These are phyloP conservation scores for Cyclostephanos tholiformis DNA, from an alignment of 108 stramenopile genomes.

Conservation along the genomic window DNA sequence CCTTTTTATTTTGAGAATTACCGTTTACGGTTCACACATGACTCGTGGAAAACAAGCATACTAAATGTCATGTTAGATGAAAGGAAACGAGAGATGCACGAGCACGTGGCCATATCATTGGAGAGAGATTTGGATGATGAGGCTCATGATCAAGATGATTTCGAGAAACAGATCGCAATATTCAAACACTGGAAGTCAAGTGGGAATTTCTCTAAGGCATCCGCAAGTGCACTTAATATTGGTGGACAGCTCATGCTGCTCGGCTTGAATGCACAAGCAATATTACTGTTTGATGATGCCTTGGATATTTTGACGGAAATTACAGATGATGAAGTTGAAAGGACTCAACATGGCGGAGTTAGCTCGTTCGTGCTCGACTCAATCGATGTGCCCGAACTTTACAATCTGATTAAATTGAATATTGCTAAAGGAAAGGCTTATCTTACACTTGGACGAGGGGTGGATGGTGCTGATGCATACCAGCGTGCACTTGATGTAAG, in stretches of 20 bases:
- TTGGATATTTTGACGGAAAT: conserved; percentile 51
- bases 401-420: conserved; percentile 40
- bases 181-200: conserved; percentile 61
- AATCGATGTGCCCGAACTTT: conserved; percentile 42
- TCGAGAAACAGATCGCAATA: conserved; percentile 45
- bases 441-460: conserved; percentile 31
- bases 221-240: conserved; percentile 56
- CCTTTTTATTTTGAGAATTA: conserved; percentile 48
- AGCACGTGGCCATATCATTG: conserved; percentile 57
- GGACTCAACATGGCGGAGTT: conserved; percentile 24
- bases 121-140: conserved; percentile 43
- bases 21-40: conserved; percentile 60
- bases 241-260: conserved; percentile 57
- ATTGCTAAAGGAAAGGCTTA: conserved; percentile 45
- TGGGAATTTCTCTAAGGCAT: conserved; percentile 28
- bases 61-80: conserved; percentile 61
- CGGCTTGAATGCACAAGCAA: conserved; percentile 57
- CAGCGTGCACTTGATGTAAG: conserved; percentile 53
- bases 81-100: conserved; percentile 64
- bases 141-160: conserved; percentile 41
- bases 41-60: conserved; percentile 65
- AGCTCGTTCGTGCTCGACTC: conserved; percentile 30
- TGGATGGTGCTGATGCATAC: conserved; percentile 32
- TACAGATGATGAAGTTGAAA: conserved; percentile 7
- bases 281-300: conserved; percentile 55